These are phyloP conservation scores for Cyclotella distinguenda DNA, from an alignment of 108 stramenopile genomes.

Conservation along the genomic window DNA sequence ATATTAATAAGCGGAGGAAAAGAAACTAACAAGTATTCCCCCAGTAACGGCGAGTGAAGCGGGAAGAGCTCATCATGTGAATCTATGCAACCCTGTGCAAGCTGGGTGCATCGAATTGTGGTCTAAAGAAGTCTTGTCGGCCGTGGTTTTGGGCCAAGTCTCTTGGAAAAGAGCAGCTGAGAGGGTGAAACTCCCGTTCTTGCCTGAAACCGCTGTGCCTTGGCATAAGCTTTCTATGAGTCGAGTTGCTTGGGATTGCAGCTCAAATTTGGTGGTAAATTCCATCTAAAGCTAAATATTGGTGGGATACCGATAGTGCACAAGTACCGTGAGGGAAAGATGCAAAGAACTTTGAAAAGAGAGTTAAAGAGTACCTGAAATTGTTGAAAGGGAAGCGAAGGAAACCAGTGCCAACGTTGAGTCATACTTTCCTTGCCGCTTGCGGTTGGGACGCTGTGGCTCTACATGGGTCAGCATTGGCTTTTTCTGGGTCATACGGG, in stretches of 20 bases:
- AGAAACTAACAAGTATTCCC: slow-evolving; percentile 96
- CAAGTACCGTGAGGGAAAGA: slow-evolving; percentile 95
- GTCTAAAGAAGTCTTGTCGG: slow-evolving; percentile 77
- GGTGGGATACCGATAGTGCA: slow-evolving; percentile 95
- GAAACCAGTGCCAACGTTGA: slow-evolving; percentile 74
- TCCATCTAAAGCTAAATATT: slow-evolving; percentile 95
- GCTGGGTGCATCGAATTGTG: slow-evolving; percentile 78
- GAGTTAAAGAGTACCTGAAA: slow-evolving; percentile 98
- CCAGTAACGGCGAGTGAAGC: slow-evolving; percentile 96
- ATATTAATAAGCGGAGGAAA: slow-evolving; percentile 97
- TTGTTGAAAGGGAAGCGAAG: slow-evolving; percentile 94
- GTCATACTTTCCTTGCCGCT: slow-evolving; percentile 62
- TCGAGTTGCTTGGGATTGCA: slow-evolving; percentile 97
- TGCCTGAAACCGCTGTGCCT: slow-evolving; percentile 51
- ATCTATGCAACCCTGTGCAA: slow-evolving; percentile 50
- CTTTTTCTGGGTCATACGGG: slow-evolving; percentile 40
- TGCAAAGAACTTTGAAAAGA: slow-evolving; percentile 98
- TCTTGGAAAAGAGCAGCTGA: slow-evolving; percentile 87
- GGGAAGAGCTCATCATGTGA: slow-evolving; percentile 88
- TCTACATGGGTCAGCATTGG: slow-evolving; percentile 53
- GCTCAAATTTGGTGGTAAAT: slow-evolving; percentile 95
- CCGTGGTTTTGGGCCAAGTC: slow-evolving; percentile 70
- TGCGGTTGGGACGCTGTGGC: slow-evolving; percentile 70
- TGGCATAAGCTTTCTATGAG: slow-evolving; percentile 78
- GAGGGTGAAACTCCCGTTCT: slow-evolving; percentile 95